Evolutionary conservation across 768 basidiomycete genomes (phyloP), one percentile per base, ranked within the genome.

Genomic region (Tubosaeta brunneosetosa): DNA sequence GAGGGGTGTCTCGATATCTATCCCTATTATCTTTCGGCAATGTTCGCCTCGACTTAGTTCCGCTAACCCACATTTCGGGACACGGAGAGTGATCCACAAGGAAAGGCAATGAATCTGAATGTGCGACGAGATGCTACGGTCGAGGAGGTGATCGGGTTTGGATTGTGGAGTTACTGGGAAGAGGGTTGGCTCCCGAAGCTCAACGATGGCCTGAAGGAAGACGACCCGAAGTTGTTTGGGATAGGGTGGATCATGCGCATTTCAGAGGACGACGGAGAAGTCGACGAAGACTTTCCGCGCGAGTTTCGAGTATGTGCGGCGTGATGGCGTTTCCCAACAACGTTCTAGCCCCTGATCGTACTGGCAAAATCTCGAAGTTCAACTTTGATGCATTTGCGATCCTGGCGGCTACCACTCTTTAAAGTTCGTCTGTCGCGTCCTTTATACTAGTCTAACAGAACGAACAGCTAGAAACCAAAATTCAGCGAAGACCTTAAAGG

Each of bases 241-340:
- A 76, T 89, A 4, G 93, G 91, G 1, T 99, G 97, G 95, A 85
- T 91, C 36, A 67, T 99, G 71, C 76, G 92, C 53, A 93, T 98
- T 50, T 90, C 93, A 1, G 97, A 99, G 62, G 91, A 94, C 42
- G 94, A 98, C 66, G 97, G 97, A 14, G 95, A 97, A 68, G 92
- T 98, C 1, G 97, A 99, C 66, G 97, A 97, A 66, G 97, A 99
- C 72, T 98, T 94, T 65, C 97, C 95, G 22, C 89, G 94, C 95
- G 67, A 61, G 90, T 77, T 14, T 32, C 6, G n/a, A 33, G 1
- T 26, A 17, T 14, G 11, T 13, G 22, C n/a, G 6, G 13, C 38
- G 17, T 16, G 26, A 6, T 32, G 22, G 14, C n/a, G 31, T 51
- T 60, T 22, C 54, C 36, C 31, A 6, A 50, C 0, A 50, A 11